These are phyloP conservation scores for Alternaria triticimaculans DNA, from an alignment of 2,329 filamentous ascomycete genomes.

Conservation along the genomic window DNA sequence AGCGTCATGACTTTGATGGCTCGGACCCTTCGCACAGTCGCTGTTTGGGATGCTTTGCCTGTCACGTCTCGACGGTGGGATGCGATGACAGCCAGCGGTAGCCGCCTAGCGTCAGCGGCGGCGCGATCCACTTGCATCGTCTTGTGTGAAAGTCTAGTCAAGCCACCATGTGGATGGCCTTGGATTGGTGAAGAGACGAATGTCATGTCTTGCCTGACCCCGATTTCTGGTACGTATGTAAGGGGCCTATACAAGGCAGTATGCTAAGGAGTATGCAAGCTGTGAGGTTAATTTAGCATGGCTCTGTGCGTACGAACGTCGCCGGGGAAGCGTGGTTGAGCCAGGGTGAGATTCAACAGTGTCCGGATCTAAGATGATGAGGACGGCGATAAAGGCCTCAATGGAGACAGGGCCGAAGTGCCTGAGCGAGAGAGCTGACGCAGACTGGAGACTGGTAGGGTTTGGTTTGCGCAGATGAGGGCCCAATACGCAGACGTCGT, in stretches of 20 bases:
- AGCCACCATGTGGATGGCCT: constrained; percentile 5
- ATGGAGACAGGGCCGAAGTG: constrained; percentile 34
- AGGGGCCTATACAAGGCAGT: constrained; percentile 23
- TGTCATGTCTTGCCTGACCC: constrained; percentile 11
- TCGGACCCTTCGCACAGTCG: constrained; percentile 21
- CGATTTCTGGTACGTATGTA: constrained; percentile 15
- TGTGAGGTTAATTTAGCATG: constrained; percentile 34
- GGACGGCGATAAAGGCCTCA: constrained; percentile 22
- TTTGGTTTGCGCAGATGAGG: constrained; percentile 19
- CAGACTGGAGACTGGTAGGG: constrained; percentile 12
- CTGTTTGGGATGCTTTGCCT: constrained; percentile 28
- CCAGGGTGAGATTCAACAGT: constrained; percentile 29
- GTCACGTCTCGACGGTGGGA: constrained; percentile 25
- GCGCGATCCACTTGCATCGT: constrained; percentile 20
- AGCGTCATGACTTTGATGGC: constrained; percentile 29
- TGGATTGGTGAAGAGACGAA: constrained; percentile 2
- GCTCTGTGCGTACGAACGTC: constrained; percentile 41
- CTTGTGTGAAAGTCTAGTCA: constrained; percentile 14
- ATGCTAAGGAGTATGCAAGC: constrained; percentile 23
- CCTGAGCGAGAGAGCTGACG: constrained; percentile 30
- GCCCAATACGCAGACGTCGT: constrained; percentile 11
- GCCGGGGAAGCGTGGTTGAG: constrained; percentile 33
- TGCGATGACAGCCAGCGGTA: constrained; percentile 33
- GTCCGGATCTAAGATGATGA: constrained; percentile 34
- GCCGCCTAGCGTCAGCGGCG: constrained; percentile 36